Evolutionary conservation across 2,329 filamentous ascomycete genomes (phyloP).

Genomic region (Aspergillus ochraceus): DNA sequence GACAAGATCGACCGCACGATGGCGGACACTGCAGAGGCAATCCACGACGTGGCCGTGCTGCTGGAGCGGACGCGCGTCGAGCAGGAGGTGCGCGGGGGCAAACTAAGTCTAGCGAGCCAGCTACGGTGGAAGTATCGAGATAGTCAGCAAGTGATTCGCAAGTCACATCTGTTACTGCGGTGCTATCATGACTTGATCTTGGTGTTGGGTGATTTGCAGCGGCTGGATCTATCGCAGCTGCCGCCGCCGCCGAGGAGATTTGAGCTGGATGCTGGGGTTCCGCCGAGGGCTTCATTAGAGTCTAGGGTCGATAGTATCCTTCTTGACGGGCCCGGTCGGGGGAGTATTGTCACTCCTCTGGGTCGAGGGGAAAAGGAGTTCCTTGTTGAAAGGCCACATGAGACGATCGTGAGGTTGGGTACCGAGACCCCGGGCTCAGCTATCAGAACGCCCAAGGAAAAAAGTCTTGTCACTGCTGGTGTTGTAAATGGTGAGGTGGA

Average conservation of each 20-base stretch:
- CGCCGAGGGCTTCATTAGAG: not conserved
- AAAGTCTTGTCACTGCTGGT: no score
- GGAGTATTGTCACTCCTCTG: no score
- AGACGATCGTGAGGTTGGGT: not conserved
- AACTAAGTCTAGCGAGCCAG: slow-evolving; percentile 13
- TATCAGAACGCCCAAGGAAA: not conserved
- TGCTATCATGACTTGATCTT: slow-evolving; percentile 20
- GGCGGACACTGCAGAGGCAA: slow-evolving; percentile 34
- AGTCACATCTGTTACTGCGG: slow-evolving; percentile 15
- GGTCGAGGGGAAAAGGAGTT: no score
- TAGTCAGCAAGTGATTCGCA: slow-evolving; percentile 14
- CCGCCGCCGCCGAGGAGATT: not conserved
- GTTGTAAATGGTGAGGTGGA: not conserved
- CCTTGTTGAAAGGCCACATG: not conserved
- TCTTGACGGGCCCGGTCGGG: not conserved
- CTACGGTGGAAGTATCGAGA: slow-evolving; percentile 23
- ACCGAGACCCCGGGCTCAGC: not conserved
- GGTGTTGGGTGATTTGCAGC: slow-evolving; percentile 18
- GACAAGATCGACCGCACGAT: slow-evolving; percentile 28
- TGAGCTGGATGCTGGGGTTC: slow-evolving; percentile 9
- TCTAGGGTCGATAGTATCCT: not conserved
- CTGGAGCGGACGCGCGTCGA: slow-evolving; percentile 23
- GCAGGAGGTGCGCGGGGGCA: slow-evolving; percentile 16
- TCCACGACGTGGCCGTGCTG: slow-evolving; percentile 28
- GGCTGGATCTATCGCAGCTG: not conserved